Evolutionary conservation across 306 rosid genomes (phyloP).

Genomic region (Inga leiocalycina): DNA sequence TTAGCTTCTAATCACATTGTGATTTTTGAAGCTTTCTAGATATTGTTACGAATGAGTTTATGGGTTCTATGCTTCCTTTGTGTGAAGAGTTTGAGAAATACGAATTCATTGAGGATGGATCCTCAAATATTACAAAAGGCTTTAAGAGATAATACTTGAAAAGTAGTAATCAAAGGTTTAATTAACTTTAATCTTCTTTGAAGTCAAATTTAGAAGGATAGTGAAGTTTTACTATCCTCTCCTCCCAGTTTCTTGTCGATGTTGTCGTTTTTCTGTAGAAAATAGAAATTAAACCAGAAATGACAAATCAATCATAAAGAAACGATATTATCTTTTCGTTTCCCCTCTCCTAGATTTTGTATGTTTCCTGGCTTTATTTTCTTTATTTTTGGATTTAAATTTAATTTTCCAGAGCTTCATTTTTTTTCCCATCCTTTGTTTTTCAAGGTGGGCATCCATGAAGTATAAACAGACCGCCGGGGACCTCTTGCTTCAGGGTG

Average conservation of each 20-base stretch:
- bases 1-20: not conserved
- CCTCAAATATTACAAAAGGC: not conserved
- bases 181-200: not conserved
- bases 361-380: not conserved
- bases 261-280: no score
- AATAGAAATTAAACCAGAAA: not conserved
- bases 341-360: not conserved
- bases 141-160: not conserved
- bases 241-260: not conserved
- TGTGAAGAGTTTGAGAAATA: not conserved
- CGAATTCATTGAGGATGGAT: not conserved
- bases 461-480: not conserved
- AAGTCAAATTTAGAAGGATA: not conserved
- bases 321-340: not conserved
- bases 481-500: not conserved
- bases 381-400: not conserved
- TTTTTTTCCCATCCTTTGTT: not conserved
- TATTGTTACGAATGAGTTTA: not conserved
- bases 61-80: not conserved
- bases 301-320: not conserved
- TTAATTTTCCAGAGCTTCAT: not conserved
- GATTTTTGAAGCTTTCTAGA: not conserved
- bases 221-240: not conserved
- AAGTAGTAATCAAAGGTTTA: not conserved
- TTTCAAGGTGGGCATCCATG: not conserved